These are phyloP conservation scores for Nyssa sinensis DNA, from an alignment of 148 eudicot genomes.

Conservation along the genomic window DNA sequence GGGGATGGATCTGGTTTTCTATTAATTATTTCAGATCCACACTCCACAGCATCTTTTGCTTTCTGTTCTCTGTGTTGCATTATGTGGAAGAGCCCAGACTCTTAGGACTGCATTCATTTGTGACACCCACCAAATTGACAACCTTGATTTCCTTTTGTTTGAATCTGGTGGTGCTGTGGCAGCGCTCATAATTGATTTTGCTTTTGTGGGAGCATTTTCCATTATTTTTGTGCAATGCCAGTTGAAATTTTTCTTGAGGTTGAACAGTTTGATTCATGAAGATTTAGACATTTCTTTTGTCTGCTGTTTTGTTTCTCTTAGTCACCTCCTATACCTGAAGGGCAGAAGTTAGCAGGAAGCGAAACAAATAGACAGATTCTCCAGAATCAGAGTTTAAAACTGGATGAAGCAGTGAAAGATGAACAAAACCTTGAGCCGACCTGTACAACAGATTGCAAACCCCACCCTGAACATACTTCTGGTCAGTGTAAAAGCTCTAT, in stretches of 20 bases:
- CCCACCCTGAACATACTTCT: conserved; percentile 15
- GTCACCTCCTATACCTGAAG: conserved; percentile 27
- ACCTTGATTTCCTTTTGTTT: neutral
- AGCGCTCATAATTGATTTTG: neutral
- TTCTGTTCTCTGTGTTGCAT: neutral
- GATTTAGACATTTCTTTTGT: neutral
- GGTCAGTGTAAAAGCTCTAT: conserved; percentile 29
- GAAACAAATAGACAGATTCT: conserved; percentile 19
- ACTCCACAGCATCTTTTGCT: too few relatives aligned
- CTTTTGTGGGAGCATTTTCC: neutral
- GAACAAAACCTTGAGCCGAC: conserved; percentile 15
- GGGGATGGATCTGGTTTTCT: neutral
- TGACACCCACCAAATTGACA: neutral
- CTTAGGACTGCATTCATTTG: neutral
- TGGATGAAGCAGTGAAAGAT: conserved; percentile 12
- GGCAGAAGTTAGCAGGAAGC: conserved; percentile 21
- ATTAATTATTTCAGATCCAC: neutral
- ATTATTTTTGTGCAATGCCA: conserved; percentile 2
- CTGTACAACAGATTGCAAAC: conserved; percentile 10
- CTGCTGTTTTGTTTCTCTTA: conserved; percentile 16
- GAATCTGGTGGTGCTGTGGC: neutral
- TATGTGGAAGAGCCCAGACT: neutral
- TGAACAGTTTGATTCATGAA: conserved; percentile 17
- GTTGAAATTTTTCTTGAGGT: conserved; percentile 10
- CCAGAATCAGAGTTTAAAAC: conserved; percentile 13